Evolutionary conservation across 1,284 basidiomycete species (phyloP), one percentile per base, ranked within the genome.

Genomic region (Microstroma glucosiphilum): DNA sequence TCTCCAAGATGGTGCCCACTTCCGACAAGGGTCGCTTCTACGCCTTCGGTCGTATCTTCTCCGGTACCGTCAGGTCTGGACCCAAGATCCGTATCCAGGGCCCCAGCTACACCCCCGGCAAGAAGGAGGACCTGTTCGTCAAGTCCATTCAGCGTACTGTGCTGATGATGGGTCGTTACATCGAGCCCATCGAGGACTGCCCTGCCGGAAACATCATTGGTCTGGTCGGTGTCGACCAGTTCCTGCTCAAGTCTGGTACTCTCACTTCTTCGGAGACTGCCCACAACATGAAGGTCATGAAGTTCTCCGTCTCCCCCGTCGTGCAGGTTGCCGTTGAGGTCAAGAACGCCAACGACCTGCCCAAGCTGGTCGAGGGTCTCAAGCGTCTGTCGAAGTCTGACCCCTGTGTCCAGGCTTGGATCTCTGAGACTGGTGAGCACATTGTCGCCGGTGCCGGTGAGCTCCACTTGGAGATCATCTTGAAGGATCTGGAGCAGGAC

Each of bases 11-110:
- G 96, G 94, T 98, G 73, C 96, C 96, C 71, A 98, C 96, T 64
- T 96, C 94, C 76, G 96, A 99, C 84, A 98, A 98, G 84, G 96
- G 96, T 80, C 93, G 96, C 71, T 99, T 98, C 90, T 98, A 98
- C 83, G 96, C 96, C 72, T 98, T 99, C 82, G 96, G 96, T 83
- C 96, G 96, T 87, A 89, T 99, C 84, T 98, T 99, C 87, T 92
- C 96, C 69, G 96, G 96, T 82, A 97, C 92, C 72, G 92, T 97
- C 79, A 87, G 87, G 75, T 88, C 96, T 66, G 96, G 96, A 66
- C 96, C 94, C 80, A 98, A 98, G 85, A 88, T 97, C 83, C 92
- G 96, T 80, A 98, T 99, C 80, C 96, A 98, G 83, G 96, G 96
- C 59, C 96, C 94, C 75, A 98, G 98, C 87, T 99, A 96, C 83